phyloP scores from a whole-genome alignment of 108 stramenopile genomes.

The Cyclotella sp. region DNA sequence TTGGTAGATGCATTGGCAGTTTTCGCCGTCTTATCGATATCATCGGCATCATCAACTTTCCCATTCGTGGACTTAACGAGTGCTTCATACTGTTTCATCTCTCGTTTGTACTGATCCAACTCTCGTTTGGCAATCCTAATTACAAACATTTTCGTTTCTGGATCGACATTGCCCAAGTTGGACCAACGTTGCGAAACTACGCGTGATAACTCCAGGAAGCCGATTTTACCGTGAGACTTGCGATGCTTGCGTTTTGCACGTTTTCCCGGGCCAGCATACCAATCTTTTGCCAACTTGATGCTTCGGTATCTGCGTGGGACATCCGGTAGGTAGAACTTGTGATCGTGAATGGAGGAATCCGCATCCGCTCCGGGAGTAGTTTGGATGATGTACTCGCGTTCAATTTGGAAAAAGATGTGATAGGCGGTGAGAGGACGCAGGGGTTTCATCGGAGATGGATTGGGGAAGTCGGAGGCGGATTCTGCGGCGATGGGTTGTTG shows the following conservation, averaged over 20 bases:
- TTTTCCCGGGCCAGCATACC: slow-evolving; percentile 53
- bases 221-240: slow-evolving; percentile 82
- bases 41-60: neutral
- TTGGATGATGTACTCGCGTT: slow-evolving; percentile 57
- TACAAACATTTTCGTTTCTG: slow-evolving; percentile 46
- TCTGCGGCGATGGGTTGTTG: neutral
- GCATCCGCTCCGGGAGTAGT: slow-evolving; percentile 38
- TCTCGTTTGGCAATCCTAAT: slow-evolving; percentile 38
- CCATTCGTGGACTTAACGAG: slow-evolving; percentile 14
- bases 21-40: neutral
- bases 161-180: slow-evolving; percentile 40
- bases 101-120: slow-evolving; percentile 41
- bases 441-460: slow-evolving; percentile 37
- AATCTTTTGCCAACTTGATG: slow-evolving; percentile 45
- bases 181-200: slow-evolving; percentile 70
- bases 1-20: neutral
- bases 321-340: slow-evolving; percentile 34
- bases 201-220: slow-evolving; percentile 78
- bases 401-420: slow-evolving; percentile 58
- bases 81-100: slow-evolving; percentile 45
- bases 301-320: slow-evolving; percentile 34
- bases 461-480: slow-evolving; percentile 12
- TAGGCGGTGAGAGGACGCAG: slow-evolving; percentile 56
- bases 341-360: slow-evolving; percentile 36
- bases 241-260: slow-evolving; percentile 63